Conservation (phyloP, 345 rosid species). For the Cochlearia excelsa region DNA sequence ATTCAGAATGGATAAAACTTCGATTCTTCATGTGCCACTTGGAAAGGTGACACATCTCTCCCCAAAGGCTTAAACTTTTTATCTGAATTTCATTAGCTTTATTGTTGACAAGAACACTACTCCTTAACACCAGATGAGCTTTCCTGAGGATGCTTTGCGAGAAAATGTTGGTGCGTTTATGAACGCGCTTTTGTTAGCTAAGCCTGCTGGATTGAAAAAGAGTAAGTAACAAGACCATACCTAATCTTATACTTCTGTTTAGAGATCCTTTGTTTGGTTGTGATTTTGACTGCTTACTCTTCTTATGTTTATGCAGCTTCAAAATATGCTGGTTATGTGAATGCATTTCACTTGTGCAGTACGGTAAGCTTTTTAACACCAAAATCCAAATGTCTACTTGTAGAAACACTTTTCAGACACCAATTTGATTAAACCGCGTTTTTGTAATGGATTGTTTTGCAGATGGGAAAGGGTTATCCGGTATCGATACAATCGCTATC, state of each 20-base stretch:
- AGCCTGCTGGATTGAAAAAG: conserved; percentile 95
- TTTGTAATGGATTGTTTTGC: conserved; percentile 28
- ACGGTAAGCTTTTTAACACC: conserved; percentile 52
- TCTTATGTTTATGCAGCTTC: conserved; percentile 53
- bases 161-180: conserved; percentile 92
- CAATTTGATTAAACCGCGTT: neutral
- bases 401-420: neutral
- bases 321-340: conserved; percentile 89
- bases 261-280: conserved; percentile 12
- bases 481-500: conserved; percentile 89
- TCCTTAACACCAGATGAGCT: conserved; percentile 51
- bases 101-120: conserved; percentile 15
- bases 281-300: conserved; percentile 7
- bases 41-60: conserved; percentile 62
- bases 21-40: conserved; percentile 85
- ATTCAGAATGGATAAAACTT: conserved; percentile 86
- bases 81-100: conserved; percentile 6
- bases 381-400: conserved; percentile 3
- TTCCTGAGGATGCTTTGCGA: conserved; percentile 64
- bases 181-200: conserved; percentile 82
- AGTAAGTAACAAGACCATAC: conserved; percentile 39
- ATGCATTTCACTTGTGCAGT: conserved; percentile 69
- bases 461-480: conserved; percentile 88
- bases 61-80: neutral
- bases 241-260: neutral